phyloP scores from a whole-genome alignment of 108 stramenopile species.

The Pseudonitzschia delicatissima region DNA sequence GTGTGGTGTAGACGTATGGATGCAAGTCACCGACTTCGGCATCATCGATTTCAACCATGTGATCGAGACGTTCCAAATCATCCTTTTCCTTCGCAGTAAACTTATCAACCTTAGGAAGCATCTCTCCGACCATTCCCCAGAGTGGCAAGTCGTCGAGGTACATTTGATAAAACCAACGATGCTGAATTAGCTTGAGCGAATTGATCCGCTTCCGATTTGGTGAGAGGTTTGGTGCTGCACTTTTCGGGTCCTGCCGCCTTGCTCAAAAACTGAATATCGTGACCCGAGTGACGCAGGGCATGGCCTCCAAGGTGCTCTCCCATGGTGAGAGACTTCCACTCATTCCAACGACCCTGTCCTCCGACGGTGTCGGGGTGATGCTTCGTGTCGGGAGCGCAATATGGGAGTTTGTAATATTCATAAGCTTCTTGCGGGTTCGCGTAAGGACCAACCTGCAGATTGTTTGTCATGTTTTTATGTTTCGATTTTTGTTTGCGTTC shows the following conservation, averaged over 20 bases:
- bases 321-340: conserved; percentile 74
- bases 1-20: conserved; percentile 87
- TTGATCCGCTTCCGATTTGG: conserved; percentile 41
- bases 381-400: conserved; percentile 92
- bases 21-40: conserved; percentile 43
- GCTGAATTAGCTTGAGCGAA: conserved; percentile 74
- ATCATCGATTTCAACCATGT: conserved; percentile 51
- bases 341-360: conserved; percentile 77
- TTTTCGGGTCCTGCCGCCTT: conserved; percentile 53
- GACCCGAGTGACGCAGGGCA: conserved; percentile 81
- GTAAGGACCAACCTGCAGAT: conserved; percentile 91
- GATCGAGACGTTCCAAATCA: conserved; percentile 67
- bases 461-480: not conserved
- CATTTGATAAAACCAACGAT: conserved; percentile 97
- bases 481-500: not conserved
- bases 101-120: conserved; percentile 58
- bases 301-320: conserved; percentile 80
- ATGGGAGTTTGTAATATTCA: conserved; percentile 95
- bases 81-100: conserved; percentile 42
- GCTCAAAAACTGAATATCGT: conserved; percentile 67
- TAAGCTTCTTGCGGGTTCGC: conserved; percentile 99
- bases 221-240: conserved; percentile 71
- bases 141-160: conserved; percentile 96
- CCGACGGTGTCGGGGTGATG: conserved; percentile 65
- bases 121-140: conserved; percentile 97